Base-by-base conservation (phyloP, 2,329 filamentous ascomycete genomes). In the Paraphaeosphaeria minitans region DNA sequence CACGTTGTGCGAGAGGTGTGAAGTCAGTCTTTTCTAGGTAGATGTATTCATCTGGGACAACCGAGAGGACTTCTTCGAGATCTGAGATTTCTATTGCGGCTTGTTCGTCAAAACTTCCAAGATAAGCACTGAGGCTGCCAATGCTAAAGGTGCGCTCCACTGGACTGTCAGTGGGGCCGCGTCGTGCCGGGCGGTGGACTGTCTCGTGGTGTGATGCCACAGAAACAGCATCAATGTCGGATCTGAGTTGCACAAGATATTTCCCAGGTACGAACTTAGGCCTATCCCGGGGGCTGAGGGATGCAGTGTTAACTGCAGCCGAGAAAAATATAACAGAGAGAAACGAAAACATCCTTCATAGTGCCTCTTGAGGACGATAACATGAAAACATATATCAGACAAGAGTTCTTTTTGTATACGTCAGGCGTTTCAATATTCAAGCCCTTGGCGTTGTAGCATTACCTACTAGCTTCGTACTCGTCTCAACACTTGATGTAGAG, bases 31-130 rank as follows among this genome's bases (percentile, higher is more conserved):
- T 29, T 6, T 27, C 43, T 2, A 55, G 52, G 13, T 55, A 58
- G 12, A 58, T 12, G 10, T 46, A 45, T 39, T 55, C 39, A 22
- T 58, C 56, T n/a, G 46, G 56, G 6, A 47, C 31, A 4, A 58
- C 52, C n/a, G 52, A 51, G n/a, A 58, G 24, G 22, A 58, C 52
- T 24, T 58, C 52, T 13, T 50, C 37, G 16, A 55, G 56, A 13
- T n/a, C n/a, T 3, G 22, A 7, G 24, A 58, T 42, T 1, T 73
- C 67, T 39, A 68, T 70, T 27, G 79, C 71, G 33, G 74, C 80
- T 37, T 68, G 71, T 14, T 75, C 75, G 61, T 82, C 80, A 58
- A 82, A 81, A 37, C 76, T 73, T 21, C 79, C 80, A 4, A 77
- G 68, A 51, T 82, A 82, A 14, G 70, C 63, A 31, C 62, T 56